Base-by-base conservation (phyloP, 768 basidiomycete genomes). In the Leucocoprinus leucothites region DNA sequence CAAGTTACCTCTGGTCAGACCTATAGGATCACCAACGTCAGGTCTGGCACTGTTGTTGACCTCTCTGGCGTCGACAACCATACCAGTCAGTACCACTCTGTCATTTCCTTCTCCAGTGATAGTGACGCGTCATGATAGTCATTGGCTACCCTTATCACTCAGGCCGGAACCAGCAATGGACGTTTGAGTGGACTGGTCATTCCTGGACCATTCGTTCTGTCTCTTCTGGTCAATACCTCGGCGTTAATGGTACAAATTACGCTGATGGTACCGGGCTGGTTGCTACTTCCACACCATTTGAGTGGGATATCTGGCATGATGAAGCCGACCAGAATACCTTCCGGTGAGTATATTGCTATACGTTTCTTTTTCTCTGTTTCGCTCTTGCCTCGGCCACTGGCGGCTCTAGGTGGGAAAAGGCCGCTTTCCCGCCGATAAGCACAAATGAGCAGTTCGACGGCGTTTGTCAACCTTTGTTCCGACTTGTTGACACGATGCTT, bases 111-210 rank as follows among this genome's bases (percentile, higher is more conserved):
- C 19, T 3, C 38, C 21, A 35, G 8, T 40, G 4, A 8, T 24
- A 21, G 9, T 38, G 45, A 45, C 51, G 9, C 24, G 31, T 22
- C 21, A 28, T 18, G 43, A 19, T 24, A 81, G 79, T 84, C 61
- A 80, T 78, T 28, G 83, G 84, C 4, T 83, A 69, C 58, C 62
- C 67, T 7, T 62, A 53, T 46, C 70, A 81, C 60, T 63, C 67
- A 8, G 76, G 75, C 7, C 62, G 65, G 9, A 85, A 84, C 60
- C 84, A 85, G 34, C 41, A 85, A 81, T 85, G 84, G 84, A 68
- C 57, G 5, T 66, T 82, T 51, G 61, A 73, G 16, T 73, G 71
- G 62, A 70, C 68, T 3, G 70, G 69, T 7, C 61, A 61, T 2
- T 64, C 67, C 24, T 82, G 72, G 71, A 66, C 66, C 4, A 62